Conservation (phyloP, 2,329 filamentous ascomycete genomes). For the Verticillium klebahnii region DNA sequence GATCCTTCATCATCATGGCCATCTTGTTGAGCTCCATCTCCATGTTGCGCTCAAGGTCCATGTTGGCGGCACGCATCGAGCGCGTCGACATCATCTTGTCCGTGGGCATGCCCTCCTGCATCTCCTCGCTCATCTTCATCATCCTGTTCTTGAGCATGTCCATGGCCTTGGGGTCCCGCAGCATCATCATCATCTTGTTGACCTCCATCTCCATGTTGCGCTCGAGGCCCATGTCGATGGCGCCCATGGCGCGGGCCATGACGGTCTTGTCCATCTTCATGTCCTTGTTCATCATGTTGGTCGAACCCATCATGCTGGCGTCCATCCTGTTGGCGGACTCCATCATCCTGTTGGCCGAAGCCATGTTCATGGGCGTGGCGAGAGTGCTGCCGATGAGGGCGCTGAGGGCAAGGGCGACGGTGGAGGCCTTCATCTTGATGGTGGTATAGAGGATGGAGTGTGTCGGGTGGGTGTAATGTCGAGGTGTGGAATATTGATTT, state of each 20-base stretch:
- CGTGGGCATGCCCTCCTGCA: not conserved
- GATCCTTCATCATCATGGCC: not conserved
- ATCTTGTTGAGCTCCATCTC: not conserved
- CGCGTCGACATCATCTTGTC: not conserved
- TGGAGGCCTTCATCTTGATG: slow-evolving; percentile 11
- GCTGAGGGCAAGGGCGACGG: slow-evolving; percentile 1
- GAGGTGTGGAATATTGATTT: not conserved
- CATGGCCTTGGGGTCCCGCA: not conserved
- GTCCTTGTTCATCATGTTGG: not conserved
- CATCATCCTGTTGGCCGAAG: not conserved
- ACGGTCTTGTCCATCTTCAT: not conserved
- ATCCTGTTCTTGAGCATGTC: not conserved
- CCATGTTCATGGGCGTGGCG: slow-evolving; percentile 2
- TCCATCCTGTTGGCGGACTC: not conserved
- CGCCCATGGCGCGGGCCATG: not conserved
- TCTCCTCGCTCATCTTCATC: not conserved
- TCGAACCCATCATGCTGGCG: not conserved
- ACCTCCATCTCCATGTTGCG: not conserved
- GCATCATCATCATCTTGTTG: not conserved
- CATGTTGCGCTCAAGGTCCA: not conserved
- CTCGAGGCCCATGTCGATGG: not conserved
- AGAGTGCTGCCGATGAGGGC: slow-evolving; percentile 1
- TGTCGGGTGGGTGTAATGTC: not conserved
- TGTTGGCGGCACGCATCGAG: not conserved
- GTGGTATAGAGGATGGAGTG: not conserved